A percentile compares a stretch with the other conserved stretches of the same genome.
phyloP scores from a whole-genome alignment of 441 rosid genomes.

The Gossypium trilobum region DNA sequence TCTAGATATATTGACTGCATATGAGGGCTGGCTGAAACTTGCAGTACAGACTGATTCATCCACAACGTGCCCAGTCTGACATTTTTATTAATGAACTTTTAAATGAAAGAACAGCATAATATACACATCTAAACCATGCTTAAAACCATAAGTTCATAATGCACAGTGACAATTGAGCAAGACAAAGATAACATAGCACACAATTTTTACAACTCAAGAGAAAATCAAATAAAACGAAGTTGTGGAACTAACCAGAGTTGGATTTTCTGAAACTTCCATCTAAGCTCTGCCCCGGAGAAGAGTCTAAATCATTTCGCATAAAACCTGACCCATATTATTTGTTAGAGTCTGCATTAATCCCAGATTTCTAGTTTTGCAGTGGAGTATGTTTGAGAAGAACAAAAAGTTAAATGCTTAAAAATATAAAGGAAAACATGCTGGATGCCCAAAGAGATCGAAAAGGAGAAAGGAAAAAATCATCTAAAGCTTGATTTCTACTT shows the following conservation, averaged over 20 bases:
- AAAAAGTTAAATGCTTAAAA: not conserved
- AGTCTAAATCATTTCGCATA: slow-evolving; percentile 29
- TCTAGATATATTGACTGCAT: not conserved
- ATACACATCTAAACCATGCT: not conserved
- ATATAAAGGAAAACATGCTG: not conserved
- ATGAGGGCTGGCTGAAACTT: not conserved
- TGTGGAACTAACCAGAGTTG: slow-evolving; percentile 41
- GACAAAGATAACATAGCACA: not conserved
- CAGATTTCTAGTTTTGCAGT: not conserved
- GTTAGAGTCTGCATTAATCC: slow-evolving; percentile 3
- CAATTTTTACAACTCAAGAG: not conserved
- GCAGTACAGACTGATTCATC: not conserved
- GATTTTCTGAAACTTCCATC: slow-evolving; percentile 50
- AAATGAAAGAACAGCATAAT: not conserved
- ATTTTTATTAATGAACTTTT: not conserved
- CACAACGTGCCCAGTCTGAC: not conserved
- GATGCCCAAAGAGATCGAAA: not conserved
- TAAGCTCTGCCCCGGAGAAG: slow-evolving; percentile 38
- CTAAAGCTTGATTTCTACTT: slow-evolving; percentile 3
- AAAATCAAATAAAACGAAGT: slow-evolving; percentile 2
- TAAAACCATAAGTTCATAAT: not conserved
- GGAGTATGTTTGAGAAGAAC: not conserved
- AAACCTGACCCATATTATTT: slow-evolving; percentile 27
- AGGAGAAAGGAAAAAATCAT: not conserved
- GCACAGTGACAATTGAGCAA: not conserved